A percentile compares a stretch with the other conserved stretches of the same genome.
These are phyloP conservation scores for Xerophyta viscosa DNA, from an alignment of 106 monocot genomes.

Conservation along the genomic window DNA sequence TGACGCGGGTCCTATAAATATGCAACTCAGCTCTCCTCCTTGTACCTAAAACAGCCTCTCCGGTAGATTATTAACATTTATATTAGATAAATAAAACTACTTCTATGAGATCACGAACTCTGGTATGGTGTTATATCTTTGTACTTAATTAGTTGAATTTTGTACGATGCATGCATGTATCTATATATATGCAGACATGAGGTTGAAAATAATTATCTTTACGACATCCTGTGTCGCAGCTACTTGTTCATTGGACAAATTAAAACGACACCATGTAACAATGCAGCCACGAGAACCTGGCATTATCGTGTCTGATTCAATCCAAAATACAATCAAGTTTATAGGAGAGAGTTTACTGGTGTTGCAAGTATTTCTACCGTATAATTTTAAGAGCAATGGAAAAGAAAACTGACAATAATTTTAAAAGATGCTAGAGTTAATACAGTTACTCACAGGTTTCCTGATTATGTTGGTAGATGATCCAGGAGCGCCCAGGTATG, in stretches of 20 bases:
- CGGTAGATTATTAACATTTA: not conserved
- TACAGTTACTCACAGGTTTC: conserved; percentile 13
- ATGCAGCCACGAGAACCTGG: not conserved
- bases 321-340: not conserved
- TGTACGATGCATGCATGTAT: not conserved
- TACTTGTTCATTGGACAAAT: not conserved
- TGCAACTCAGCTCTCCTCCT: conserved; percentile 44
- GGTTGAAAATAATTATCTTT: not conserved
- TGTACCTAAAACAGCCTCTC: conserved; percentile 27
- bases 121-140: not conserved
- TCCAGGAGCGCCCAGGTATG: conserved; percentile 62
- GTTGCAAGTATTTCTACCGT: too few species aligned
- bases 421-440: not conserved
- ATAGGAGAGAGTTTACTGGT: not conserved
- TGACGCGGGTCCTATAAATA: conserved; percentile 74
- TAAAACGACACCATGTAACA: not conserved
- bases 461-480: conserved; percentile 21
- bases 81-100: not conserved
- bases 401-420: conserved; percentile 6
- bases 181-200: not conserved
- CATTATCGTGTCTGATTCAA: not conserved
- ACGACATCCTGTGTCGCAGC: not conserved
- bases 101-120: not conserved
- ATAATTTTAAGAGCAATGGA: conserved; percentile 17
- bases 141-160: not conserved